Evolutionary conservation across 106 monocot genomes (phyloP).

Genomic region (Dendrobium catenatum): DNA sequence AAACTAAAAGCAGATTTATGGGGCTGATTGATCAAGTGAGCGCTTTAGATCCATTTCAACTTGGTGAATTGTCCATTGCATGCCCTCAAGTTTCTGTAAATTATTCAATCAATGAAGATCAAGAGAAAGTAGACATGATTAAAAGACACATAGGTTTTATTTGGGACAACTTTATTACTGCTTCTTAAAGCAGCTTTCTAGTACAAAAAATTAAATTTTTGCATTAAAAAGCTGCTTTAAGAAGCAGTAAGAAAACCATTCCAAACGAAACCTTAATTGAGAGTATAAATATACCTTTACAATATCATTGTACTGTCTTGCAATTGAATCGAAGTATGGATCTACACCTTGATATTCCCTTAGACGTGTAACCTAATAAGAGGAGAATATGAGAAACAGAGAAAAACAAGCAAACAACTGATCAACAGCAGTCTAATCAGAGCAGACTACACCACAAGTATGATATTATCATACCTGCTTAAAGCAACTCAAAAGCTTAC

Average conservation of each 20-base stretch:
- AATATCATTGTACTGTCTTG: conserved; percentile 89
- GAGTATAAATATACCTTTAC: conserved; percentile 41
- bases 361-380: conserved; percentile 75
- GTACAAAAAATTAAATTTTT: too few relatives aligned
- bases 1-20: background rate
- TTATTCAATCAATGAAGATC: background rate
- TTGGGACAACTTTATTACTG: too few relatives aligned
- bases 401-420: too few relatives aligned
- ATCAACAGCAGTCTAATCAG: too few relatives aligned
- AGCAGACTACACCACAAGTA: too few relatives aligned
- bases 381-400: background rate
- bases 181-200: too few relatives aligned
- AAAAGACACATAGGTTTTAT: background rate
- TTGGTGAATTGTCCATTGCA: conserved; percentile 97
- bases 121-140: background rate
- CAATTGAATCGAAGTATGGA: conserved; percentile 95
- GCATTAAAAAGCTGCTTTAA: too few relatives aligned
- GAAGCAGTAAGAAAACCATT: too few relatives aligned
- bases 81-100: conserved; percentile 76
- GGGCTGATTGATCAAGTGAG: conserved; percentile 33
- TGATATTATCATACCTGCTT: too few relatives aligned
- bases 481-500: too few relatives aligned
- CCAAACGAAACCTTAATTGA: background rate
- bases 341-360: conserved; percentile 98
- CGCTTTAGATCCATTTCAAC: conserved; percentile 92